These are phyloP conservation scores for Kwoniella shandongensis DNA, from an alignment of 768 basidiomycete genomes.

Conservation along the genomic window DNA sequence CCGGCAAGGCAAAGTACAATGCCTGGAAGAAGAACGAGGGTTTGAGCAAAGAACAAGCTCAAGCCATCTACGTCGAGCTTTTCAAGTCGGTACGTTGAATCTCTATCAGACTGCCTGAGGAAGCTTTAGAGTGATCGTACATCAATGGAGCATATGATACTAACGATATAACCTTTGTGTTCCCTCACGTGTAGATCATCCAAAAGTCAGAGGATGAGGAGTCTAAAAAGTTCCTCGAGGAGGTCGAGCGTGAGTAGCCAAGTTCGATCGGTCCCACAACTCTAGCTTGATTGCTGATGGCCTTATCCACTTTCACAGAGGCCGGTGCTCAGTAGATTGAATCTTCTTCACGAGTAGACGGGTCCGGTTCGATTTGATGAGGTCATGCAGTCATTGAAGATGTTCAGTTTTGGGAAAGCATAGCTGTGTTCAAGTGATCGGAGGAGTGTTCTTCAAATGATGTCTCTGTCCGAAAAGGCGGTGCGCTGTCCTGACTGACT, in stretches of 20 bases:
- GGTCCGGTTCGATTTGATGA: no score
- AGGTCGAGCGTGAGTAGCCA: slow-evolving; percentile 62
- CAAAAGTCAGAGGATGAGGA: slow-evolving; percentile 59
- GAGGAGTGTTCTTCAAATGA: no score
- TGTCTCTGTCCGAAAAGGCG: no score
- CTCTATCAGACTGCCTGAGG: background rate
- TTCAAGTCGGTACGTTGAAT: slow-evolving; percentile 63
- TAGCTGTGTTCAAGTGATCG: no score
- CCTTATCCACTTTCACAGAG: no score
- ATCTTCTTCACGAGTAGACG: no score
- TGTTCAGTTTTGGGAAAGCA: no score
- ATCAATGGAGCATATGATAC: background rate
- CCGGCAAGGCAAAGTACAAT: slow-evolving; percentile 89
- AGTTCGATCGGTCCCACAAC: no score
- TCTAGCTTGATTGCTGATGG: no score
- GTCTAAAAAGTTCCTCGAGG: slow-evolving; percentile 61
- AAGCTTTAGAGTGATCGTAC: background rate
- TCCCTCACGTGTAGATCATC: slow-evolving; percentile 49
- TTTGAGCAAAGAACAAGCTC: slow-evolving; percentile 68
- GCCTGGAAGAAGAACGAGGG: slow-evolving; percentile 81
- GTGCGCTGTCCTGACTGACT: no score
- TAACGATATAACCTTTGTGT: background rate
- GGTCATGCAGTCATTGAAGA: no score
- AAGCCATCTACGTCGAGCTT: slow-evolving; percentile 70
- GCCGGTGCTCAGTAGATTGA: no score